Base-by-base conservation (phyloP, 2,329 filamentous ascomycete species). In the Nemania sp. region DNA sequence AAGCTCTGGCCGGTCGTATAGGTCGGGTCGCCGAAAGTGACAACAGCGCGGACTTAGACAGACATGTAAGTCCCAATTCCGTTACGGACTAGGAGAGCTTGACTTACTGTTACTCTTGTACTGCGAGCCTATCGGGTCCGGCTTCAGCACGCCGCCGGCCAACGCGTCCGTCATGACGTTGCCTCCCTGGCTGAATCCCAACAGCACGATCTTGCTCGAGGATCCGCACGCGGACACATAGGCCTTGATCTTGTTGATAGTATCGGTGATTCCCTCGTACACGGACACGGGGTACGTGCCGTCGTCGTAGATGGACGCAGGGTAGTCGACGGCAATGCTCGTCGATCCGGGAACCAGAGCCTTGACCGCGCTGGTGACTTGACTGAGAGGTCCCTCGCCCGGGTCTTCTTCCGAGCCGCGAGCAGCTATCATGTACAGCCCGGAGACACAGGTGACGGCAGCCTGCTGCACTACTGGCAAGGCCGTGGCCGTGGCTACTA, bases 131-230 rank as follows among this genome's bases (percentile, higher is more conserved):
- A 60, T 15, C 7, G 57, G 57, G 22, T 14, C 31, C 17, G 57
- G 57, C 48, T 60, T 60, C 19, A 52, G 26, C 7, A 57, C 57
- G 7, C 54, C 57, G n/a, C 54, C 57, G 3, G 54, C 54, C 40
- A 60, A 26, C 1, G 34, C 45, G 20, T 60, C 57, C 2, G 57
- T 60, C 50, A 60, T 48, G 45, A 60, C 51, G 8, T 60, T 60
- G 45, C 57, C 57, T 23, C 57, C 57, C 6, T 60, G 57, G 51
- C 54, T 57, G 11, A 40, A 57, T 33, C 57, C 57, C 23, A 60
- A 5, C 1, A 60, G 39, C 14, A 24, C 54, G 7, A 60, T 53
- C 17, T 30, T 20, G 41, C 57, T 60, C 6, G 54, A 54, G 17
- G 51, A 8, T 1, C 54, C 57, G 49, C 57, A 57, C 17, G 57